Conservation (phyloP, 371 early-diverging fungal genomes). For the Mucor circinelloides region DNA sequence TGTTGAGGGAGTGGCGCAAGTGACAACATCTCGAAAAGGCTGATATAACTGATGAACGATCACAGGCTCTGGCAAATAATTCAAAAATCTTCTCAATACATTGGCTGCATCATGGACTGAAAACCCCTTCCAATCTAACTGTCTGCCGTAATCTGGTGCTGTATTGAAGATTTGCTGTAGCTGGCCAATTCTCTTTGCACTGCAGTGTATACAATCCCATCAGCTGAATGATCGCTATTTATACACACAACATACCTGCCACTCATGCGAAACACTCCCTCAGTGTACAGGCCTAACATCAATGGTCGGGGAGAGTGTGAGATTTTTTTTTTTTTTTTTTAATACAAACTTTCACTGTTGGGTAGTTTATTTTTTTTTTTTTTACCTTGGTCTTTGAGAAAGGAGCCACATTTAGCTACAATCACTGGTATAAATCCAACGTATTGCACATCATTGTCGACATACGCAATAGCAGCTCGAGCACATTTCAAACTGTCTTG, state of each 20-base stretch:
- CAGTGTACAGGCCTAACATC: constrained; percentile 34
- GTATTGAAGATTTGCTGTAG: constrained; percentile 63
- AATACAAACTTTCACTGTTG: no score
- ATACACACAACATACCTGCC: constrained; percentile 27
- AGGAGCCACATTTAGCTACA: constrained; percentile 56
- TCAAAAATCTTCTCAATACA: constrained; percentile 60
- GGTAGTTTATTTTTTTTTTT: neutral
- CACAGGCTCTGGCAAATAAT: constrained; percentile 67
- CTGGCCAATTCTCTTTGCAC: constrained; percentile 61
- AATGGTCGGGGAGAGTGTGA: neutral
- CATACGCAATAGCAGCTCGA: constrained; percentile 33
- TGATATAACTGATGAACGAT: constrained; percentile 59
- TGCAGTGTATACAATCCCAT: constrained; percentile 11
- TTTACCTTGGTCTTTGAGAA: constrained; percentile 52
- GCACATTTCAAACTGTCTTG: constrained; percentile 30
- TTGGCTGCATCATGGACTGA: constrained; percentile 69
- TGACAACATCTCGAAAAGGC: constrained; percentile 62
- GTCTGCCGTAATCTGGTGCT: constrained; percentile 58
- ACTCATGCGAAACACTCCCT: constrained; percentile 43
- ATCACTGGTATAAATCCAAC: constrained; percentile 53
- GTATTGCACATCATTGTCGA: constrained; percentile 28
- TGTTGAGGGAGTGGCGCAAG: constrained; percentile 16
- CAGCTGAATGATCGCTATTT: neutral
- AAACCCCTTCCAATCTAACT: constrained; percentile 61
- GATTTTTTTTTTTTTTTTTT: neutral